These are phyloP conservation scores for Styphnolobium japonicum DNA, from an alignment of 306 rosid species.

Conservation along the genomic window DNA sequence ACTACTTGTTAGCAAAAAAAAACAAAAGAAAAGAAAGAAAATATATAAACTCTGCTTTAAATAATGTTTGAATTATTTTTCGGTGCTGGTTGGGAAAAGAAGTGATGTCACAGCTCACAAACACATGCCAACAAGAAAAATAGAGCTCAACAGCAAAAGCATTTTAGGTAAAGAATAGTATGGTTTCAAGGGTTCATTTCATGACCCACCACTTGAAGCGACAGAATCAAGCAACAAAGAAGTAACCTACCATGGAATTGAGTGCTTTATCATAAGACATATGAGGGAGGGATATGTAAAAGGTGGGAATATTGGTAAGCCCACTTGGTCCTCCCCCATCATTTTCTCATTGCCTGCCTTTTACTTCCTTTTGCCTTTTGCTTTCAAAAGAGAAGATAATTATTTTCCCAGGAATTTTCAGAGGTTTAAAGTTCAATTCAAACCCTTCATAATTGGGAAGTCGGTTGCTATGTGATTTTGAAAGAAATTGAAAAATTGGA, in stretches of 20 bases:
- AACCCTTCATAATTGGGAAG: background rate
- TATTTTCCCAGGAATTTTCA: slow-evolving; percentile 21
- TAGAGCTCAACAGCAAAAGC: slow-evolving; percentile 1
- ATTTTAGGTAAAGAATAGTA: background rate
- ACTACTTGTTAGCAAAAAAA: background rate
- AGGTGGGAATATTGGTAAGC: slow-evolving; percentile 29
- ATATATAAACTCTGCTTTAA: background rate
- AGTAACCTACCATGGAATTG: slow-evolving; percentile 5
- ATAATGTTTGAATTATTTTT: slow-evolving; percentile 15
- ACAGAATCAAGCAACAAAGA: slow-evolving; percentile 38
- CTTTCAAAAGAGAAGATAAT: slow-evolving; percentile 13
- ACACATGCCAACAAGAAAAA: background rate
- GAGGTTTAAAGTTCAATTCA: slow-evolving; percentile 14
- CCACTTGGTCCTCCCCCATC: background rate
- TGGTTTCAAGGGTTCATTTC: background rate
- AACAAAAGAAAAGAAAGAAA: background rate
- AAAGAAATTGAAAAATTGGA: background rate
- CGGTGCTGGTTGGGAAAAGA: slow-evolving; percentile 21
- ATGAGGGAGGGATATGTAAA: background rate
- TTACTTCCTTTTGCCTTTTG: slow-evolving; percentile 13
- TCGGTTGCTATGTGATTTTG: background rate
- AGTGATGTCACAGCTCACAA: background rate
- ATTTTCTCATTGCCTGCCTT: background rate
- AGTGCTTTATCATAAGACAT: background rate
- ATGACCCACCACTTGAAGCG: slow-evolving; percentile 29